Evolutionary conservation across 495 filamentous ascomycete species (phyloP), one percentile per base, ranked within the genome.

Genomic region (Paragyromitra xinjiangensis): DNA sequence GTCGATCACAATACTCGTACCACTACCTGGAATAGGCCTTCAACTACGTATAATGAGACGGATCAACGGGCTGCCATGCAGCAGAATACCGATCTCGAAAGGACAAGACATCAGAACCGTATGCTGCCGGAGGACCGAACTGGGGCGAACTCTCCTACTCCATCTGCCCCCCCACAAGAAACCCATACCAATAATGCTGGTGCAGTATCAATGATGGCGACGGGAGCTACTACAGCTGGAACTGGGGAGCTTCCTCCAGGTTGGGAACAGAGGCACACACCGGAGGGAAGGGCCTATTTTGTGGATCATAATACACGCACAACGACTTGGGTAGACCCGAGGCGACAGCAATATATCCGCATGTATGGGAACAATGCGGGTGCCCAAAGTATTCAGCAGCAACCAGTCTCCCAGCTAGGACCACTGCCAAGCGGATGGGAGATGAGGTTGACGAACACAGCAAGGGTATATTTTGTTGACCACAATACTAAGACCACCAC

Each of bases 401-500:
- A 98, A 85, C 95, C 96, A 0, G 96, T 98, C 26, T 99, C 95
- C 1, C 96, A 98, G 83, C 88, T 99, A 44, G 95, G 95, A n/a
- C 95, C 95, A 37, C 83, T 99, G 53, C 95, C 95, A 12, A 98
- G 95, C 83, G 95, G 95, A 22, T 99, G 95, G 95, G 95, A 99
- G 86, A 99, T 99, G 95, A 92, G 95, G 71, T 89, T 99, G 29
- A 99, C 95, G 62, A 98, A 98, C 83, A 99, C 95, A 6, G 95
- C 95, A 12, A 89, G 95, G 58, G 95, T 99, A 26, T 99, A 99
- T 84, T 99, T 99, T 82, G 95, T 99, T 44, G 95, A 99, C 82
- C 95, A 99, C 86, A 99, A 99, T 83, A 99, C 95, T 73, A 99
- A 99, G 87, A 99, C 95, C 0, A 99, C 95, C 12, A 99, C 95